A percentile compares a stretch with the other conserved stretches of the same genome.
phyloP scores from a whole-genome alignment of 2,329 filamentous ascomycete species.

The Ascochyta clinopodiicola region DNA sequence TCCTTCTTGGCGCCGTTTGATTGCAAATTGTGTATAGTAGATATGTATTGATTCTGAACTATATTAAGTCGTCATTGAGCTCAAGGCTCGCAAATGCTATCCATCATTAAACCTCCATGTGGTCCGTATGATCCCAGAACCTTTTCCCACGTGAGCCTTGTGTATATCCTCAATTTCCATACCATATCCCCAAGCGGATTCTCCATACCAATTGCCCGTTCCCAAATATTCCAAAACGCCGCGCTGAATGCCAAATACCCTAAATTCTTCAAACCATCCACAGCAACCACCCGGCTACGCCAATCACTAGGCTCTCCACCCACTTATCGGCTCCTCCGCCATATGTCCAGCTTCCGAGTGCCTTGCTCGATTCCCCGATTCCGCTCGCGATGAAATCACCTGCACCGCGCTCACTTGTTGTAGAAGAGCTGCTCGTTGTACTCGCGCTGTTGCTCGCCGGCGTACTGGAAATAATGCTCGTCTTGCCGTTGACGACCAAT shows the following conservation, averaged over 20 bases:
- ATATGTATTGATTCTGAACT: neutral
- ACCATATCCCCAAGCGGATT: neutral
- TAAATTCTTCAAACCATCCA: slow-evolving; percentile 30
- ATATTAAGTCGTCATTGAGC: neutral
- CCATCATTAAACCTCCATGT: neutral
- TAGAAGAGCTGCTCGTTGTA: slow-evolving; percentile 21
- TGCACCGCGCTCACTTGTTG: slow-evolving; percentile 14
- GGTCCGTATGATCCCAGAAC: neutral
- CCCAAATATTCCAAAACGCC: slow-evolving; percentile 3
- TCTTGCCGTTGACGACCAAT: slow-evolving; percentile 42
- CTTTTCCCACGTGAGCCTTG: neutral
- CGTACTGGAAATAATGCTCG: slow-evolving; percentile 32
- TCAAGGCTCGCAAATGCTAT: neutral
- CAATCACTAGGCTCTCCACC: slow-evolving; percentile 35
- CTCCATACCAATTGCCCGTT: neutral
- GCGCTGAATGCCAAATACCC: slow-evolving; percentile 9
- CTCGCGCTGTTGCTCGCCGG: slow-evolving; percentile 39
- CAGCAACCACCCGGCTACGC: slow-evolving; percentile 37
- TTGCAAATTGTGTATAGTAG: neutral
- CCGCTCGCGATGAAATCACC: slow-evolving; percentile 12
- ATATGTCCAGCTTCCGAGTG: slow-evolving; percentile 4
- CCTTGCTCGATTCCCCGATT: slow-evolving; percentile 15
- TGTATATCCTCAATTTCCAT: neutral
- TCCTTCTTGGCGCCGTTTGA: too few species aligned
- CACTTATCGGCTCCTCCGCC: slow-evolving; percentile 30